Percentiles rank a stretch among this genome's conserved stretches.
Evolutionary conservation across 345 rosid species (phyloP).

Genomic region (Durio zibethinus): DNA sequence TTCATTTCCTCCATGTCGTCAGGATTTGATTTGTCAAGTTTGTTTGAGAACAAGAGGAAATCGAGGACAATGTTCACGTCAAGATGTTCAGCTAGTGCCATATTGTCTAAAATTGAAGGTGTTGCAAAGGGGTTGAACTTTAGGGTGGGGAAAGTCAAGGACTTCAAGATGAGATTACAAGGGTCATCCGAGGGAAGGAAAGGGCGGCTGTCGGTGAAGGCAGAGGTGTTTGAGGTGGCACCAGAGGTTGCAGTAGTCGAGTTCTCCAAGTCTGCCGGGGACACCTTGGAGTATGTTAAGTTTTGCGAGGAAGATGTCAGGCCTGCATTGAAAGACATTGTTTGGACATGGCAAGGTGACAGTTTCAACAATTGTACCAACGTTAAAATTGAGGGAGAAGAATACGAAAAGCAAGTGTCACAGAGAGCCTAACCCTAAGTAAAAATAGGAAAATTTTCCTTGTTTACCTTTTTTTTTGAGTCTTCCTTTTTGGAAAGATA

Average conservation of each 20-base stretch:
- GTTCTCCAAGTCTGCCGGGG: conserved; percentile 58
- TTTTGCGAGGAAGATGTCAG: conserved; percentile 67
- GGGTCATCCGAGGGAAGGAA: conserved; percentile 51
- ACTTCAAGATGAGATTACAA: conserved; percentile 50
- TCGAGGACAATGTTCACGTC: conserved; percentile 66
- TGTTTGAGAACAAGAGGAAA: conserved; percentile 57
- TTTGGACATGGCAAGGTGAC: conserved; percentile 26
- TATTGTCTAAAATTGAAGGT: conserved; percentile 50
- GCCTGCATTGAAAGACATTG: conserved; percentile 74
- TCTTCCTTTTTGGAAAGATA: background rate
- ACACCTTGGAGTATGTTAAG: conserved; percentile 48
- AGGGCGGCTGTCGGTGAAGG: conserved; percentile 52
- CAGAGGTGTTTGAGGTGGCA: conserved; percentile 64
- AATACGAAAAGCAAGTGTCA: background rate
- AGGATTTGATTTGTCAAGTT: conserved; percentile 68
- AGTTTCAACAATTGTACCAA: background rate
- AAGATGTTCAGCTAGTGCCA: conserved; percentile 33
- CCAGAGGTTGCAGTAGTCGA: conserved; percentile 67
- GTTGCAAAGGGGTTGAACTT: conserved; percentile 56
- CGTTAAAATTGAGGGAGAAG: background rate
- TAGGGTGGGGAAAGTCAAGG: conserved; percentile 39
- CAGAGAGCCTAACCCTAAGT: background rate
- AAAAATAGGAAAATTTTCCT: background rate
- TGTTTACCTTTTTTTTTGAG: background rate
- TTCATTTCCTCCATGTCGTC: conserved; percentile 80